phyloP scores from a whole-genome alignment of 2,329 filamentous ascomycete species.

The Penicillium sp. region DNA sequence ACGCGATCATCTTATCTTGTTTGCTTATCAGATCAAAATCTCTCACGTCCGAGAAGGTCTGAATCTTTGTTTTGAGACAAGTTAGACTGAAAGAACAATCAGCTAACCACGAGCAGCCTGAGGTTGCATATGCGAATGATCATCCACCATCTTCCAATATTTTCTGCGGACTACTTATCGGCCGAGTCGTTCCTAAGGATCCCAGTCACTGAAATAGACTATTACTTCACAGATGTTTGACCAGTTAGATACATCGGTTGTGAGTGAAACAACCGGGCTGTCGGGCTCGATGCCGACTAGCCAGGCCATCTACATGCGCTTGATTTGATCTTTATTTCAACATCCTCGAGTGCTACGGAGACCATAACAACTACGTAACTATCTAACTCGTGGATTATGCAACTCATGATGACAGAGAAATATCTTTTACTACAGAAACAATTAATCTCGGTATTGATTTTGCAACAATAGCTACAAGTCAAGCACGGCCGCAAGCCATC shows the following conservation, averaged over 20 bases:
- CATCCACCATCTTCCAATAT: not conserved
- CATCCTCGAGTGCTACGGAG: not conserved
- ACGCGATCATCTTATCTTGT: not conserved
- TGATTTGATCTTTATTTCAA: not conserved
- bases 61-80: not conserved
- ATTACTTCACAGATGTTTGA: not conserved
- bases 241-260: not conserved
- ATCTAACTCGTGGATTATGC: not conserved
- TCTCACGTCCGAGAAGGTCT: not conserved
- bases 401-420: no score
- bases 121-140: not conserved
- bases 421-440: no score
- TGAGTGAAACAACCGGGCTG: not conserved
- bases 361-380: not conserved
- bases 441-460: not conserved
- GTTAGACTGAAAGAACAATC: not conserved
- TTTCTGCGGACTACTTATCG: constrained; percentile 5
- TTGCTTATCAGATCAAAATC: not conserved
- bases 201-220: not conserved
- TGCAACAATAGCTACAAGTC: not conserved
- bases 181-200: constrained; percentile 13
- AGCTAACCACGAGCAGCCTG: not conserved
- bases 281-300: not conserved
- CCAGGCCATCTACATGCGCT: not conserved
- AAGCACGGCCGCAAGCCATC: constrained; percentile 20